A percentile compares a stretch with the other conserved stretches of the same genome.
These are phyloP conservation scores for Hypoxylon intermedium DNA, from an alignment of 495 filamentous ascomycete genomes.

Conservation along the genomic window DNA sequence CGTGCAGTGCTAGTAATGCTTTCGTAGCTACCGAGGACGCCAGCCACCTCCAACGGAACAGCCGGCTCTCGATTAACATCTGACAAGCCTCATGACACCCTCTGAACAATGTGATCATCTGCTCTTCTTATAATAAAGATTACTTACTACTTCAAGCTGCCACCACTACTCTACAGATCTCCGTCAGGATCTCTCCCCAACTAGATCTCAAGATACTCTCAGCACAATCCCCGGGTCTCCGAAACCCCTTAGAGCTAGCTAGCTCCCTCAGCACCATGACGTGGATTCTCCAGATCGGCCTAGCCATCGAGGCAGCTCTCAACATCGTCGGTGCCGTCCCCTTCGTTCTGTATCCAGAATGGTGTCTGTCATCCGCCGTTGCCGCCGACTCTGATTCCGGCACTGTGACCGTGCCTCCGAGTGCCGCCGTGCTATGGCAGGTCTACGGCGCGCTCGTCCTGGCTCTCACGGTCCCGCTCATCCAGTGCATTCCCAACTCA, in stretches of 20 bases:
- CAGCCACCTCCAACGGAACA: not conserved
- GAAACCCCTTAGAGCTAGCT: too few relatives aligned
- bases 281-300: conserved; percentile 15
- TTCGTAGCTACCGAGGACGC: not conserved
- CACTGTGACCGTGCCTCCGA: conserved; percentile 11
- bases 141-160: too few relatives aligned
- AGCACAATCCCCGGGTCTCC: too few relatives aligned
- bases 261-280: conserved; percentile 4
- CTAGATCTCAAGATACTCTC: too few relatives aligned
- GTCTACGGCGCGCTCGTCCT: conserved; percentile 26
- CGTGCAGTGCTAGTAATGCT: not conserved
- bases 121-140: not conserved
- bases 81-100: not conserved
- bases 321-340: conserved; percentile 22
- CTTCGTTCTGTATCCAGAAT: conserved; percentile 25
- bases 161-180: too few relatives aligned
- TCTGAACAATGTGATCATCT: not conserved
- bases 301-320: conserved; percentile 23
- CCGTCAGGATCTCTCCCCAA: too few relatives aligned
- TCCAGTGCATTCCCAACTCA: conserved; percentile 24
- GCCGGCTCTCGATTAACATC: not conserved
- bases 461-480: conserved; percentile 20
- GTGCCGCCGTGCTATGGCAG: conserved; percentile 28
- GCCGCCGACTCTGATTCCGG: not conserved
- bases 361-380: conserved; percentile 30